A percentile compares a stretch with the other conserved stretches of the same genome.
Conservation (phyloP, 2,329 filamentous ascomycete genomes). For the Magnaporthiopsis incrustans region DNA sequence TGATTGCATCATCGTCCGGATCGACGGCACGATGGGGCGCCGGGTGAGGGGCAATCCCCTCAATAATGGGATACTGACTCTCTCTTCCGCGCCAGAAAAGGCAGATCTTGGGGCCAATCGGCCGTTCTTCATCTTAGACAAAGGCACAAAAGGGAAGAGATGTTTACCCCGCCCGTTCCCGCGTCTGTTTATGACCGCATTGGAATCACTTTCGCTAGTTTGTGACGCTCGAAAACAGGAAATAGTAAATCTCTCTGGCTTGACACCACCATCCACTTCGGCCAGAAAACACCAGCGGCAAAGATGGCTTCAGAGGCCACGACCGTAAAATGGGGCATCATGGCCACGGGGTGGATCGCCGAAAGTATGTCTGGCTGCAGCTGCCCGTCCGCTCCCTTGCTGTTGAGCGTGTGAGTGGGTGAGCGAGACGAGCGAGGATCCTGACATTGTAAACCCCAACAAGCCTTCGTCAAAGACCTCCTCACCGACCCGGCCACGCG, state of each 20-base stretch:
- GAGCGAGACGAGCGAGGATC: too few relatives aligned
- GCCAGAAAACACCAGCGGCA: neutral
- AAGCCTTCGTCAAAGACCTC: conserved; percentile 68
- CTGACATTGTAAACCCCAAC: neutral
- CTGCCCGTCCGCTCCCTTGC: too few relatives aligned
- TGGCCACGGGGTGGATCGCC: conserved; percentile 53
- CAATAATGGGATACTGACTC: too few relatives aligned
- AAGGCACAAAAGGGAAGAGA: neutral
- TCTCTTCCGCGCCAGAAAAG: neutral
- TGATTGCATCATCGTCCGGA: neutral
- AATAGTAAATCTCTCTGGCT: too few relatives aligned
- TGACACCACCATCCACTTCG: neutral
- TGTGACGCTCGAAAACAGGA: neutral
- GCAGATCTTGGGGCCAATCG: neutral
- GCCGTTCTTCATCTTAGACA: neutral
- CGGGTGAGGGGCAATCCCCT: neutral
- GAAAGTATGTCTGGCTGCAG: conserved; percentile 33
- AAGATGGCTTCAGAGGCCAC: conserved; percentile 25
- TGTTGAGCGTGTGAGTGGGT: too few relatives aligned
- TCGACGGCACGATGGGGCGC: neutral
- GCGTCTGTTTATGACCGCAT: neutral
- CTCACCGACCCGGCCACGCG: conserved; percentile 64
- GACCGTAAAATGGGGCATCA: conserved; percentile 50
- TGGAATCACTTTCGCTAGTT: neutral
- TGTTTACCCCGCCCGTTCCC: neutral